Evolutionary conservation across 1,284 basidiomycete species (phyloP).

Genomic region (Naganishia sp.): DNA sequence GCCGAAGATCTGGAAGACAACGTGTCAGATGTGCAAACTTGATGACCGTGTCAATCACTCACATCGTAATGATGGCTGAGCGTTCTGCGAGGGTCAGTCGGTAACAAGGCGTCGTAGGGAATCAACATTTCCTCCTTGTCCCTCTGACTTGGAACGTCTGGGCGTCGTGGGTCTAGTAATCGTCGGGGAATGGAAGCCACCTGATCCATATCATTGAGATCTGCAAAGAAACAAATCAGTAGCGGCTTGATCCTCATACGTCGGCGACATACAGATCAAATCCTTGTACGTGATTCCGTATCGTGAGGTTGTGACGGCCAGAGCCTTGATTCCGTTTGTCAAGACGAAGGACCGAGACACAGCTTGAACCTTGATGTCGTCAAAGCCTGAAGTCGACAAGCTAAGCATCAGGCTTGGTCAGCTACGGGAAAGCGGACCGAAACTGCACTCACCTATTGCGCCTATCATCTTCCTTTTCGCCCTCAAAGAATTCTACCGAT

Average conservation of each 20-base stretch:
- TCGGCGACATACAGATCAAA: constrained; percentile 66
- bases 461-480: constrained; percentile 64
- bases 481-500: constrained; percentile 85
- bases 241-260: background rate
- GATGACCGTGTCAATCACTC: constrained; percentile 35
- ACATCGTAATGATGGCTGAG: constrained; percentile 79
- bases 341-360: constrained; percentile 73
- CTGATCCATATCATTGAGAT: constrained; percentile 73
- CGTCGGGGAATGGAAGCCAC: constrained; percentile 73
- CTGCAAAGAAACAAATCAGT: constrained; percentile 51
- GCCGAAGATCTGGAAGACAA: constrained; percentile 63
- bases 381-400: constrained; percentile 71
- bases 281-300: constrained; percentile 87
- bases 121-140: constrained; percentile 85
- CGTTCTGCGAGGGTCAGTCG: constrained; percentile 69
- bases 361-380: constrained; percentile 59
- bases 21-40: background rate
- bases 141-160: constrained; percentile 70
- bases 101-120: constrained; percentile 77
- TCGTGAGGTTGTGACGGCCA: constrained; percentile 76
- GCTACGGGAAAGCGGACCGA: background rate
- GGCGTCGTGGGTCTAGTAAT: constrained; percentile 80
- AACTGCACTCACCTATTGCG: constrained; percentile 63
- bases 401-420: constrained; percentile 52
- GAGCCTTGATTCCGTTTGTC: constrained; percentile 66